A percentile compares a stretch with the other conserved stretches of the same genome.
phyloP scores from a whole-genome alignment of 2,329 filamentous ascomycete species.

The Mariannaea sp. region DNA sequence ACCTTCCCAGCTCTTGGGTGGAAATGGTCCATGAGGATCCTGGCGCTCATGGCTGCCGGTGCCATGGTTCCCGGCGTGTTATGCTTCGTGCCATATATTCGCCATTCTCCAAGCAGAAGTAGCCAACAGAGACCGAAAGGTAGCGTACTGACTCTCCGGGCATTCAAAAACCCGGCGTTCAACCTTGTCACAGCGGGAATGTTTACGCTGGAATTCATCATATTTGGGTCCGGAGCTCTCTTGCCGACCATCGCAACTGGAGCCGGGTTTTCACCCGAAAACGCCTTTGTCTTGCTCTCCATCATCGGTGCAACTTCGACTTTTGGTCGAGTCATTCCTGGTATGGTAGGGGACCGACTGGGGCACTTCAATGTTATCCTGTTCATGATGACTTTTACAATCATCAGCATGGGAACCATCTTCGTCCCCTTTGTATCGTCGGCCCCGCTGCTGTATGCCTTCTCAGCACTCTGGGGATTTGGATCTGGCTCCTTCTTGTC shows the following conservation, averaged over 20 bases:
- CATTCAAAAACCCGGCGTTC: slow-evolving; percentile 49
- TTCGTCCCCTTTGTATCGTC: slow-evolving; percentile 51
- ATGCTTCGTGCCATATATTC: slow-evolving; percentile 44
- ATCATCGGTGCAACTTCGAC: slow-evolving; percentile 50
- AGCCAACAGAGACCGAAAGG: slow-evolving; percentile 21
- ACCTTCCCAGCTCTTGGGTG: slow-evolving; percentile 40
- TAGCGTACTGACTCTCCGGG: slow-evolving; percentile 44
- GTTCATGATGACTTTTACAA: slow-evolving; percentile 38
- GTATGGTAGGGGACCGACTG: slow-evolving; percentile 48
- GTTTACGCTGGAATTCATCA: slow-evolving; percentile 53
- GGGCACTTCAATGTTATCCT: slow-evolving; percentile 50
- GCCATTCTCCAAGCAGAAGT: slow-evolving; percentile 11
- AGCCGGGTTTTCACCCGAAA: slow-evolving; percentile 42
- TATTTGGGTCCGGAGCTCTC: slow-evolving; percentile 53
- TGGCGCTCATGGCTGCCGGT: slow-evolving; percentile 39
- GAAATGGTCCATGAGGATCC: slow-evolving; percentile 42
- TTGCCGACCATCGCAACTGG: slow-evolving; percentile 51
- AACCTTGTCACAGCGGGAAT: slow-evolving; percentile 48
- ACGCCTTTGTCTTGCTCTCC: slow-evolving; percentile 51
- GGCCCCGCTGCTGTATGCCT: slow-evolving; percentile 48
- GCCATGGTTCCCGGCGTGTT: slow-evolving; percentile 35
- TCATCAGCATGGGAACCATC: slow-evolving; percentile 48
- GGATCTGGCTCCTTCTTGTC: slow-evolving; percentile 54
- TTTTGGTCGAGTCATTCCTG: slow-evolving; percentile 50
- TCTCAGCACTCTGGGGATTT: slow-evolving; percentile 54